A percentile compares a stretch with the other conserved stretches of the same genome.
Evolutionary conservation across 306 rosid species (phyloP).

Genomic region (Myrica gale): DNA sequence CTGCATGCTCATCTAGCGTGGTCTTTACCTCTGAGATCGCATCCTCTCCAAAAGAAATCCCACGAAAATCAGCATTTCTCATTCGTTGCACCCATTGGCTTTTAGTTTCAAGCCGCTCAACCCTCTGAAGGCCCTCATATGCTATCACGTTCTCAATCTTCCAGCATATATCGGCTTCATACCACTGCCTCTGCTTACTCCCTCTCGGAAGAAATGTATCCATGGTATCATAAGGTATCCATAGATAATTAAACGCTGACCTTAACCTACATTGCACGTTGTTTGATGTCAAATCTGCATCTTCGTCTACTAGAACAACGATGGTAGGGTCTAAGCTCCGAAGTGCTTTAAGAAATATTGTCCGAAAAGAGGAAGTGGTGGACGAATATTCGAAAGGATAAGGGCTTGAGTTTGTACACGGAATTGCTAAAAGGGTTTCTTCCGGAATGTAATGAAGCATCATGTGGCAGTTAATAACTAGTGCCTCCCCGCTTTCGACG

Average conservation of each 20-base stretch:
- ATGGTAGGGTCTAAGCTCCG: constrained; percentile 67
- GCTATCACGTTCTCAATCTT: constrained; percentile 89
- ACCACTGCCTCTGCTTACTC: constrained; percentile 85
- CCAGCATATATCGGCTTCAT: constrained; percentile 81
- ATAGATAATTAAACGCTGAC: constrained; percentile 80
- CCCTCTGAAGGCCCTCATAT: constrained; percentile 69
- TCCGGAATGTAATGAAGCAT: constrained; percentile 85
- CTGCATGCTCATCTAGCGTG: constrained; percentile 93
- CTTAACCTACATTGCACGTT: constrained; percentile 58
- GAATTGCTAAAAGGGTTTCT: constrained; percentile 37
- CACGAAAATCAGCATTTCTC: constrained; percentile 56
- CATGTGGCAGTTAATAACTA: constrained; percentile 87
- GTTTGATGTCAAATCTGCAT: constrained; percentile 71
- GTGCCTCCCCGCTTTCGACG: constrained; percentile 46
- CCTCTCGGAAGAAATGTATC: constrained; percentile 73
- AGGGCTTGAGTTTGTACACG: constrained; percentile 11
- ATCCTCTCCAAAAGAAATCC: constrained; percentile 59
- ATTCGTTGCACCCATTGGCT: constrained; percentile 71
- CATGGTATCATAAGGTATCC: constrained; percentile 90
- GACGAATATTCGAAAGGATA: background rate
- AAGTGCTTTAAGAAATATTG: constrained; percentile 61
- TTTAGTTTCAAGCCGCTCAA: constrained; percentile 62
- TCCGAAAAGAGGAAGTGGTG: constrained; percentile 37
- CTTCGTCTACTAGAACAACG: constrained; percentile 75
- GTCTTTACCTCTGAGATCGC: constrained; percentile 63